Evolutionary conservation across 2,329 filamentous ascomycete species (phyloP).

Genomic region (Gaeumannomyces sp.): DNA sequence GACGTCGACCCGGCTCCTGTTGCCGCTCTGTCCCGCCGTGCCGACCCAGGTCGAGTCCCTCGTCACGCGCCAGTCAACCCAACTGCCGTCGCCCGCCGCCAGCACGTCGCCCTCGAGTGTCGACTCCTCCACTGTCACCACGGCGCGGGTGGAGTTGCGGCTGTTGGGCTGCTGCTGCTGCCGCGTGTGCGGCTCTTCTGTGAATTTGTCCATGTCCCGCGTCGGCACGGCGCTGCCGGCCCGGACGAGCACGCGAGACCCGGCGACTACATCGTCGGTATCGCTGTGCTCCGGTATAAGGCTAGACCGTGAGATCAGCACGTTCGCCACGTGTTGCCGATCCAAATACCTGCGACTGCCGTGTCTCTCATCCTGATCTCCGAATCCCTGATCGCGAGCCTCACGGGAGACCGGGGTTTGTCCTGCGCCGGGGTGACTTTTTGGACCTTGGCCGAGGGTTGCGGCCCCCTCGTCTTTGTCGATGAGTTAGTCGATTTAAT

Average conservation of each 20-base stretch:
- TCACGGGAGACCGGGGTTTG: neutral
- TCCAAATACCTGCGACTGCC: neutral
- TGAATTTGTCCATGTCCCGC: neutral
- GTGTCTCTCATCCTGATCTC: neutral
- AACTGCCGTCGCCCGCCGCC: neutral
- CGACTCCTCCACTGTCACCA: neutral
- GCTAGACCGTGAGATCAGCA: neutral
- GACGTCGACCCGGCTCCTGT: conserved; percentile 3
- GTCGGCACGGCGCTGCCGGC: neutral
- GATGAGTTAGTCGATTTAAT: neutral
- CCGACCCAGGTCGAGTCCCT: conserved; percentile 1
- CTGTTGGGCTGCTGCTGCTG: too few species aligned
- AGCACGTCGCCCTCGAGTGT: conserved; percentile 4
- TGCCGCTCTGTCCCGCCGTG: neutral
- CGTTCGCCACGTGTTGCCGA: neutral
- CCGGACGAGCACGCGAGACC: neutral
- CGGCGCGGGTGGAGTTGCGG: neutral
- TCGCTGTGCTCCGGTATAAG: neutral
- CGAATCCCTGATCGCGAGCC: neutral
- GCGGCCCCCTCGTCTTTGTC: neutral
- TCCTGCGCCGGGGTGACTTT: neutral
- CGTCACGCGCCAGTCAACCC: neutral
- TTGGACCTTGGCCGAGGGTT: neutral
- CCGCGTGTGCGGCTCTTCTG: neutral
- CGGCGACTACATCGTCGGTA: neutral